A percentile compares a stretch with the other conserved stretches of the same genome.
phyloP scores from a whole-genome alignment of 441 rosid genomes.

The Pelargonium fulgidum region DNA sequence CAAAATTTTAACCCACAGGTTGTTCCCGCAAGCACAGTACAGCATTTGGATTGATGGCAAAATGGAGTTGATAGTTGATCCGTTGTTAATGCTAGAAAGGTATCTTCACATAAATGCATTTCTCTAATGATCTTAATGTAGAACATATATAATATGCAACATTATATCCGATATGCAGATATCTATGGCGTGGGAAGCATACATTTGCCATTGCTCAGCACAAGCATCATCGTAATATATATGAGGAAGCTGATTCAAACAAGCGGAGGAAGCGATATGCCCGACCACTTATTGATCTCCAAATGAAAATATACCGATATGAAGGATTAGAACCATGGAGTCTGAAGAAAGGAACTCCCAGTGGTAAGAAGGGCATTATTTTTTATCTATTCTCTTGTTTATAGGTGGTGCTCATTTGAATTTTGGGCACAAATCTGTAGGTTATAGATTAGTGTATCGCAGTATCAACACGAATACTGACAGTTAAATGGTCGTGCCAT shows the following conservation, averaged over 20 bases:
- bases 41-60: slow-evolving; percentile 99
- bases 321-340: slow-evolving; percentile 96
- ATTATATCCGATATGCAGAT: slow-evolving; percentile 37
- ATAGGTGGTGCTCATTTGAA: not conserved
- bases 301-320: slow-evolving; percentile 74
- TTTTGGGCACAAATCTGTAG: not conserved
- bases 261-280: slow-evolving; percentile 90
- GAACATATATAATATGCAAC: slow-evolving; percentile 8
- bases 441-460: not conserved
- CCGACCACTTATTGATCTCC: slow-evolving; percentile 85
- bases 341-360: slow-evolving; percentile 50
- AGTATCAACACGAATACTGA: not conserved
- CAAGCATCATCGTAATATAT: slow-evolving; percentile 74
- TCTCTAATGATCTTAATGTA: slow-evolving; percentile 10
- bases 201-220: slow-evolving; percentile 93
- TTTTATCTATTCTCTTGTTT: not conserved
- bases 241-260: slow-evolving; percentile 96
- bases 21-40: slow-evolving; percentile 86
- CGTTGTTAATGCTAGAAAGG: slow-evolving; percentile 87
- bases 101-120: slow-evolving; percentile 21
- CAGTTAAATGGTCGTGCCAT: not conserved
- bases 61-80: slow-evolving; percentile 94
- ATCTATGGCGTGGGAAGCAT: slow-evolving; percentile 83
- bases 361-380: slow-evolving; percentile 46
- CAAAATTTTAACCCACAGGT: slow-evolving; percentile 86